These are phyloP conservation scores for Apophysomyces sp. DNA, from an alignment of 371 early-diverging fungal species.

Conservation along the genomic window DNA sequence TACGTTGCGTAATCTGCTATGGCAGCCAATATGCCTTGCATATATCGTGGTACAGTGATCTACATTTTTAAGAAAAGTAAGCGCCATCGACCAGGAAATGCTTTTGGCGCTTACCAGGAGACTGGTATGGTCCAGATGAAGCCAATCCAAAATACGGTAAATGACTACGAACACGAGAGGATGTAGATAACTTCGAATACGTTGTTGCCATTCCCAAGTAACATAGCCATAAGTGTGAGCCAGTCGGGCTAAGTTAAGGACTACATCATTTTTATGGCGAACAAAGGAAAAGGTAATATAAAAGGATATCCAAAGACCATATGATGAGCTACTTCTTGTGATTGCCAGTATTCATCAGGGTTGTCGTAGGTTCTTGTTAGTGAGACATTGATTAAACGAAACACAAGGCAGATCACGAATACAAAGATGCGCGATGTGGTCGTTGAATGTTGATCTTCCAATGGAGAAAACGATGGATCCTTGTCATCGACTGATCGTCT, in stretches of 20 bases:
- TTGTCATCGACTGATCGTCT: background rate
- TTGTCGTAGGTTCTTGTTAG: constrained; percentile 71
- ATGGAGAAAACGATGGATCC: background rate
- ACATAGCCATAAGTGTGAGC: constrained; percentile 67
- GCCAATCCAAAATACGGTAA: constrained; percentile 59
- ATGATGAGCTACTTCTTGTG: constrained; percentile 83
- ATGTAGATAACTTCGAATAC: constrained; percentile 75
- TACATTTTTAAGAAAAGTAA: constrained; percentile 13
- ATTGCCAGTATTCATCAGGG: constrained; percentile 94
- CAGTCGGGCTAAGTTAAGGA: constrained; percentile 15
- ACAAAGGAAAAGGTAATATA: background rate
- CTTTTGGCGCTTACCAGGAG: constrained; percentile 45
- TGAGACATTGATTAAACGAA: constrained; percentile 65
- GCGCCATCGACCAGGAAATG: too few species aligned
- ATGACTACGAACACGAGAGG: constrained; percentile 74
- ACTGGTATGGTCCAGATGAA: constrained; percentile 61
- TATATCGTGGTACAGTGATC: constrained; percentile 68
- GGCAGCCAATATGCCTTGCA: constrained; percentile 76
- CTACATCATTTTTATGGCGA: background rate
- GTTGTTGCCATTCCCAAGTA: constrained; percentile 92
- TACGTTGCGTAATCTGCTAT: constrained; percentile 73
- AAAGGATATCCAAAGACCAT: constrained; percentile 72
- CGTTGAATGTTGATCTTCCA: constrained; percentile 11
- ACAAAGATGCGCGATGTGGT: constrained; percentile 23
- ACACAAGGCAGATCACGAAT: constrained; percentile 51